A percentile compares a stretch with the other conserved stretches of the same genome.
Conservation (phyloP, 2,329 filamentous ascomycete genomes). For the Aureobasidium zeae region DNA sequence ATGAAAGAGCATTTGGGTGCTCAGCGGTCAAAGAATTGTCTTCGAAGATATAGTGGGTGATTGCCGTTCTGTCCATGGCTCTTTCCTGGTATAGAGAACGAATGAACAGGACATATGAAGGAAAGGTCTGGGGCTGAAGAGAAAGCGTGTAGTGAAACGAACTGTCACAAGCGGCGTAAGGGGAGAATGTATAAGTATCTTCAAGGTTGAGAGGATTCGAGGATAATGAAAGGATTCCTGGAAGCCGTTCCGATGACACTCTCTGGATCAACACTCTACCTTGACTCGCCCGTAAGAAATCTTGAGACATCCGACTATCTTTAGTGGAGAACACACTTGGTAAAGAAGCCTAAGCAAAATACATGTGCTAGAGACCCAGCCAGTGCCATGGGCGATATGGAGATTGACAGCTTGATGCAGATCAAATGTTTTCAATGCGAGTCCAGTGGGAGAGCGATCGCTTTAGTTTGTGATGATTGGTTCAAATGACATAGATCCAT, state of each 20-base stretch:
- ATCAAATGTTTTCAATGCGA: background rate
- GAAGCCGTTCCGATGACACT: too few species aligned
- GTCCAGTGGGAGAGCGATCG: background rate
- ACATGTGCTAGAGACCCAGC: background rate
- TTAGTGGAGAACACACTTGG: slow-evolving; percentile 8
- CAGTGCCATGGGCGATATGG: too few species aligned
- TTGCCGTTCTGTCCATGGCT: slow-evolving; percentile 11
- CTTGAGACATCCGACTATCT: slow-evolving; percentile 15
- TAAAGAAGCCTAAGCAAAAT: slow-evolving; percentile 4
- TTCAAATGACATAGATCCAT: too few species aligned
- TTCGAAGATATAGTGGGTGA: slow-evolving; percentile 1
- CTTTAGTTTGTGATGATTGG: background rate
- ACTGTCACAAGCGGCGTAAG: slow-evolving; percentile 2
- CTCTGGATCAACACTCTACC: too few species aligned
- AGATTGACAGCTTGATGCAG: slow-evolving; percentile 1
- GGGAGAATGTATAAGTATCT: too few species aligned
- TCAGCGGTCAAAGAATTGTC: background rate
- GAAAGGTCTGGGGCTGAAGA: background rate
- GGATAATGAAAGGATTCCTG: too few species aligned
- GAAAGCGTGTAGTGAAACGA: too few species aligned
- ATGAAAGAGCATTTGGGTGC: background rate
- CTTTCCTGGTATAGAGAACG: background rate
- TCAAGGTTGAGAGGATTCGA: too few species aligned
- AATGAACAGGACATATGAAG: background rate
- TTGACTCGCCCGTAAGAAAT: slow-evolving; percentile 4